Conservation (phyloP, 192 early-diverging fungal species). For the Rhizophlyctis rosea region DNA sequence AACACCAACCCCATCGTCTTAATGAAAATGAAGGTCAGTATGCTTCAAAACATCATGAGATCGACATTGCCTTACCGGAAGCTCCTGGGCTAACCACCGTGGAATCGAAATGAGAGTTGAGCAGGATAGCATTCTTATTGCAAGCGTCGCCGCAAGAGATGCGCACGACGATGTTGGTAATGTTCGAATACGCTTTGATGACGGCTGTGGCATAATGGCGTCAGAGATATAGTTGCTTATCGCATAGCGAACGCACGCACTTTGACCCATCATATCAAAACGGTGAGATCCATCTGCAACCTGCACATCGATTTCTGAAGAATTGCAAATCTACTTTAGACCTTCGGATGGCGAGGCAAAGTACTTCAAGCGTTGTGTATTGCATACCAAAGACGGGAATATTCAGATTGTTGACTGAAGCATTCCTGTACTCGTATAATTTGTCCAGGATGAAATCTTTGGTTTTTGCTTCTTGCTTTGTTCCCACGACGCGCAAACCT, state of each 20-base stretch:
- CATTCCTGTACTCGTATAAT: constrained; percentile 32
- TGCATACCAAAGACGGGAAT: constrained; percentile 19
- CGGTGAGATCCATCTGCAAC: constrained; percentile 60
- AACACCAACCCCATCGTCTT: constrained; percentile 68
- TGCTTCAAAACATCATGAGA: constrained; percentile 6
- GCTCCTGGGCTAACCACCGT: constrained; percentile 48
- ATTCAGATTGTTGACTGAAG: too few relatives aligned
- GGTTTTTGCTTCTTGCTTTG: constrained; percentile 46
- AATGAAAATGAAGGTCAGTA: constrained; percentile 16
- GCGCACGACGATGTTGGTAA: constrained; percentile 69
- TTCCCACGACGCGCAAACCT: constrained; percentile 58
- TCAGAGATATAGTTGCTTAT: too few relatives aligned
- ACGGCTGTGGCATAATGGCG: constrained; percentile 10
- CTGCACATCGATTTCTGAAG: constrained; percentile 64
- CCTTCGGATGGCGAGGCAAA: constrained; percentile 4
- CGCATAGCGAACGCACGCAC: constrained; percentile 38
- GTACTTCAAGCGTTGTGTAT: neutral
- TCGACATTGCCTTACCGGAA: neutral
- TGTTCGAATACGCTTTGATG: constrained; percentile 65
- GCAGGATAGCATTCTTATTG: constrained; percentile 59
- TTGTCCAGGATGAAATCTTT: constrained; percentile 39
- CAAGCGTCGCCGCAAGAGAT: constrained; percentile 67
- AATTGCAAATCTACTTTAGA: too few relatives aligned
- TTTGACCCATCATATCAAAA: constrained; percentile 70
- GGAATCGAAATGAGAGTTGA: constrained; percentile 72